Conservation (phyloP, 768 basidiomycete genomes). For the Auricularia auricula-judae region DNA sequence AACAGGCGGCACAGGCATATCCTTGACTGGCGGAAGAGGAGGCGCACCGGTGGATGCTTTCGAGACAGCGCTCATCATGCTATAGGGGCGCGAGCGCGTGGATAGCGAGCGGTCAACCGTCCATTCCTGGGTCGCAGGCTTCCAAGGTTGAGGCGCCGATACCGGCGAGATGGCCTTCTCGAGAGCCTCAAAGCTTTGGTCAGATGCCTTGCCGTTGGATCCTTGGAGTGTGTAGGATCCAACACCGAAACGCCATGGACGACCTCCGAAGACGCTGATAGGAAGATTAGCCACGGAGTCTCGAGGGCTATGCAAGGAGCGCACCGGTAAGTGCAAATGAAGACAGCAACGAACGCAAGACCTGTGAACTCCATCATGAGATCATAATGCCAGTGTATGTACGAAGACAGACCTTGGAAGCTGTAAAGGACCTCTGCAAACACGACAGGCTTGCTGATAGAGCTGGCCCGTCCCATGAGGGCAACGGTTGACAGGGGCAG, state of each 20-base stretch:
- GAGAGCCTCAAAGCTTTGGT: neutral
- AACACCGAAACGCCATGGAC: neutral
- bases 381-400: neutral
- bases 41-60: neutral
- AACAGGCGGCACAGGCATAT: neutral
- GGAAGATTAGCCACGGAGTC: too few species aligned
- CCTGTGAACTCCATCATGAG: neutral
- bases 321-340: neutral
- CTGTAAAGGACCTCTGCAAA: constrained; percentile 1
- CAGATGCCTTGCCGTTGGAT: neutral
- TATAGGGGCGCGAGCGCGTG: neutral
- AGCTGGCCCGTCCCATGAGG: neutral
- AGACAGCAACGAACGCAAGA: neutral
- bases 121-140: neutral
- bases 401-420: neutral
- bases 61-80: neutral
- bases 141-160: neutral
- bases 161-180: neutral
- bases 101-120: neutral
- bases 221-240: neutral
- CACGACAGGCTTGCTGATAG: neutral
- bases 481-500: neutral
- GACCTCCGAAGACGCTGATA: neutral
- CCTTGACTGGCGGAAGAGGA: neutral
- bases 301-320: too few species aligned